Percentiles rank a stretch among this genome's conserved stretches.
These are phyloP conservation scores for Allomyces javanicus DNA, from an alignment of 192 early-diverging fungal species.

Conservation along the genomic window DNA sequence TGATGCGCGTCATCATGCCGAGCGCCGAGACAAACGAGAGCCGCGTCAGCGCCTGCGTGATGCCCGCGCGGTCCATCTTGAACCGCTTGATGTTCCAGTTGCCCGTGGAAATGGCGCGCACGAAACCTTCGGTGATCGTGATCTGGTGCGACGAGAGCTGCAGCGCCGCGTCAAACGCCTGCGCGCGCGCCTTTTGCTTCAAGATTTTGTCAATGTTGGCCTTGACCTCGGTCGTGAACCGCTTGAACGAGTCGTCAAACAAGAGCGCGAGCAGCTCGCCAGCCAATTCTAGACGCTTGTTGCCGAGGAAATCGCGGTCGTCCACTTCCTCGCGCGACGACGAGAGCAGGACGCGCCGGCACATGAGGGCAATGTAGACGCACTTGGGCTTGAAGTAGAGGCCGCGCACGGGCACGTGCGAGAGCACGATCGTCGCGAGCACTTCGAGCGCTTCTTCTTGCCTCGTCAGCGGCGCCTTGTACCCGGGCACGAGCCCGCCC, in stretches of 20 bases:
- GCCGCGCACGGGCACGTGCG: slow-evolving; percentile 76
- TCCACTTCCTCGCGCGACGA: slow-evolving; percentile 63
- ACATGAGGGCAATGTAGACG: slow-evolving; percentile 86
- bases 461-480: slow-evolving; percentile 8
- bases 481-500: slow-evolving; percentile 9
- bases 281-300: slow-evolving; percentile 95
- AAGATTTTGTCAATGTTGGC: slow-evolving; percentile 76
- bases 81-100: slow-evolving; percentile 98
- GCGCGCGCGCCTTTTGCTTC: slow-evolving; percentile 67
- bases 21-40: slow-evolving; percentile 83
- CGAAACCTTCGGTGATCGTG: slow-evolving; percentile 77
- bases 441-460: slow-evolving; percentile 75
- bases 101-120: slow-evolving; percentile 83
- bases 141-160: slow-evolving; percentile 50
- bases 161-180: slow-evolving; percentile 71
- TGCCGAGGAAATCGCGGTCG: slow-evolving; percentile 95
- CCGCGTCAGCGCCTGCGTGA: slow-evolving; percentile 86
- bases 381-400: slow-evolving; percentile 79
- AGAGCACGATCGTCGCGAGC: slow-evolving; percentile 64
- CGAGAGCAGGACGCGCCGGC: slow-evolving; percentile 71
- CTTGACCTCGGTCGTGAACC: slow-evolving; percentile 71
- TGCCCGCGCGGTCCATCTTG: slow-evolving; percentile 95
- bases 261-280: slow-evolving; percentile 81
- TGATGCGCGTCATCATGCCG: slow-evolving; percentile 96
- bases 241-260: slow-evolving; percentile 96